Base-by-base conservation (phyloP, 2,329 filamentous ascomycete genomes). In the Apiospora aurea region DNA sequence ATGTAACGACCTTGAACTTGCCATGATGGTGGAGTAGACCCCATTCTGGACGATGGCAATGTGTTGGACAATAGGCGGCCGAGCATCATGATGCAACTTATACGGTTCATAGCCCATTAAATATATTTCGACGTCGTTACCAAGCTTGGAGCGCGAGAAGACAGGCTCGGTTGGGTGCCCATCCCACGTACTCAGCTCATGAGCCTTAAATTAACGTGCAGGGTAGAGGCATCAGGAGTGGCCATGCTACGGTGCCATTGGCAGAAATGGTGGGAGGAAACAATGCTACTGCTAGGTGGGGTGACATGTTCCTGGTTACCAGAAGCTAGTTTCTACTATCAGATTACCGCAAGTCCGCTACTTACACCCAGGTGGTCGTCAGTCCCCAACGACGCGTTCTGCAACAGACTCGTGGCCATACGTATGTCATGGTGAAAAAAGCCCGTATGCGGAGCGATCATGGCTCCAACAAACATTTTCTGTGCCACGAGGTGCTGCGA, bases 221-320 rank as follows among this genome's bases (percentile, higher is more conserved):
- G 47, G 47, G 47, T 49, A 49, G 47, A 49, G 47, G 47, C 47
- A 49, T 49, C 47, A 49, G 47, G 47, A 49, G 47, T 49, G 47
- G 21, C 47, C 47, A 49, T n/a, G 47, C 21, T 51, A 51, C 47
- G 47, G 47, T 51, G 47, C 47, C 47, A 51, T 51, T 51, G 47
- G 47, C 47, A 51, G 47, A 51, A 51, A 51, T 51, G 21, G 47
- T 51, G 47, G 47, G 47, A 51, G 47, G 21, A 51, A 51, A 51
- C 47, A 51, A 51, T 51, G 47, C 47, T 51, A 51, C 47, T 51
- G 47, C 47, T 51, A 51, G 47, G 47, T 51, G 47, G 47, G n/a
- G 47, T 51, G 47, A 51, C 47, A 51, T 51, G 47, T 51, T 51
- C n/a, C 47, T 51, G 47, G 47, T n/a, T 51, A 51, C 47, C 46